A percentile compares a stretch with the other conserved stretches of the same genome.
Evolutionary conservation across 352 stramenopile genomes (phyloP).

Genomic region (Pythium phragmitis): DNA sequence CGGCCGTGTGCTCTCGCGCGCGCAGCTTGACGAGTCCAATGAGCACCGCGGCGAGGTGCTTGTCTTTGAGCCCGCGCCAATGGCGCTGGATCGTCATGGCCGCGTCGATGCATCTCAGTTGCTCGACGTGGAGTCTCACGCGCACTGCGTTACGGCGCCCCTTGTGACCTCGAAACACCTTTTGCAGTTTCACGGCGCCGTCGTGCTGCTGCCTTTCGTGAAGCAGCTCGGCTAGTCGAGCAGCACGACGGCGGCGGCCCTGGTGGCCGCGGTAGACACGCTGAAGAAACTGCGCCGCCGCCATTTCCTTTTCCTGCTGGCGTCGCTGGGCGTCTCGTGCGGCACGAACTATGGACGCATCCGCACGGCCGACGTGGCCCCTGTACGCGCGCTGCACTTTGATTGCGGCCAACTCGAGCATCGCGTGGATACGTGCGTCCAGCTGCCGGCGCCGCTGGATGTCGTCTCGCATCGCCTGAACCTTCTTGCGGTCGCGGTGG

Average conservation of each 20-base stretch:
- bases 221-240: slow-evolving; percentile 49
- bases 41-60: slow-evolving; percentile 70
- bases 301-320: slow-evolving; percentile 44
- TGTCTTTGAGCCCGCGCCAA: slow-evolving; percentile 74
- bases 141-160: slow-evolving; percentile 41
- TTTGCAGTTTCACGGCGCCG: slow-evolving; percentile 63
- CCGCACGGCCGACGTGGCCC: slow-evolving; percentile 52
- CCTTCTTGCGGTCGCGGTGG: slow-evolving; percentile 46
- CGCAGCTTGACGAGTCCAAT: slow-evolving; percentile 70
- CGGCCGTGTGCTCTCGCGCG: slow-evolving; percentile 53
- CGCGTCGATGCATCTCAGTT: slow-evolving; percentile 46
- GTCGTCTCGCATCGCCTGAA: slow-evolving; percentile 45
- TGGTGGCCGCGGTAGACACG: slow-evolving; percentile 73
- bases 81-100: slow-evolving; percentile 74
- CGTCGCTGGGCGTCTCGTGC: slow-evolving; percentile 43
- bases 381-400: slow-evolving; percentile 76
- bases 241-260: slow-evolving; percentile 42
- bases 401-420: slow-evolving; percentile 58
- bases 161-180: slow-evolving; percentile 62
- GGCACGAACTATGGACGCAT: slow-evolving; percentile 48
- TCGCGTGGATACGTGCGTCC: slow-evolving; percentile 47
- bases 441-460: slow-evolving; percentile 45
- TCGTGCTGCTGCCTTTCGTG: slow-evolving; percentile 45
- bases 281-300: slow-evolving; percentile 62
- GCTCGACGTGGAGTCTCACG: slow-evolving; percentile 39